Conservation (phyloP, 352 stramenopile genomes). For the Thalassiosira ordinaria region DNA sequence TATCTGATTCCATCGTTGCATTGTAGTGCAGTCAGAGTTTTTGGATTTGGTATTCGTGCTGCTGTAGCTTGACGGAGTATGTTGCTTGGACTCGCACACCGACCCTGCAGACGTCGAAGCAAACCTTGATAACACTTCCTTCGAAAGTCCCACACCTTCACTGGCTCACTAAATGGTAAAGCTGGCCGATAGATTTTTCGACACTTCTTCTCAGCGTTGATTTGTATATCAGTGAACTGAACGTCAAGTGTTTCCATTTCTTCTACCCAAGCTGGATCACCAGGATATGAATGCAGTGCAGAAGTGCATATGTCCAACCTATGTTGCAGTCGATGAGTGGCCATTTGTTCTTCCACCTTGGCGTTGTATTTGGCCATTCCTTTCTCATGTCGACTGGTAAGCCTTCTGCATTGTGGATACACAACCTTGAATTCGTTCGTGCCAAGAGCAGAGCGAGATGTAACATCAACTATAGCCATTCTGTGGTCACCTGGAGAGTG, state of each 20-base stretch:
- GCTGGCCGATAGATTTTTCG: background rate
- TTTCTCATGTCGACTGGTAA: background rate
- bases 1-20: background rate
- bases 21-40: background rate
- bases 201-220: background rate
- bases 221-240: background rate
- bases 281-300: too few species aligned
- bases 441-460: slow-evolving; percentile 2
- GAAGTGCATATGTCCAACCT: too few species aligned
- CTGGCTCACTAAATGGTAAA: background rate
- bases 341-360: background rate
- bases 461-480: slow-evolving; percentile 31
- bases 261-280: background rate
- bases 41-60: background rate
- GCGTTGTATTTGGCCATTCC: background rate
- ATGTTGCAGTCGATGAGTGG: background rate
- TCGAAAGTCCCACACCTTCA: background rate
- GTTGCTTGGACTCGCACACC: background rate
- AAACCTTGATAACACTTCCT: background rate
- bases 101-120: background rate
- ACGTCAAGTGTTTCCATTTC: background rate
- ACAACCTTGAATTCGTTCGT: background rate
- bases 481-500: slow-evolving; percentile 26
- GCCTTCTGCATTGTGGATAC: background rate
- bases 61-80: background rate